Evolutionary conservation across 306 rosid genomes (phyloP).

Genomic region (Quercus berberidifolia): DNA sequence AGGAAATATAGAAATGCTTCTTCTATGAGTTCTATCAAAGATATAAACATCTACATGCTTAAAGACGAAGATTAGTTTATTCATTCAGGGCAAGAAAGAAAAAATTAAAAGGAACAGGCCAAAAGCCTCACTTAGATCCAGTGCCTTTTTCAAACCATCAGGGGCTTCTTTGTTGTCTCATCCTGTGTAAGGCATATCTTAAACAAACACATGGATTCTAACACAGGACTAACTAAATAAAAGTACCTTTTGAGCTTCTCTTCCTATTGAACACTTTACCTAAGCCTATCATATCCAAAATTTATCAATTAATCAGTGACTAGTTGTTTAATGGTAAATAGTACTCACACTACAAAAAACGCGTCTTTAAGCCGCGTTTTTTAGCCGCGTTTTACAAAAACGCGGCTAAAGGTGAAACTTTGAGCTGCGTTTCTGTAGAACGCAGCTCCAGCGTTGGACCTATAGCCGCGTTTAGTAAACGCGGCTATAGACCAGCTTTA

Average conservation of each 20-base stretch:
- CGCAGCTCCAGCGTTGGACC: too few relatives aligned
- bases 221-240: background rate
- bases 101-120: background rate
- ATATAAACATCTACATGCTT: background rate
- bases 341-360: too few relatives aligned
- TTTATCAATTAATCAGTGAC: background rate
- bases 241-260: background rate
- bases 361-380: too few relatives aligned
- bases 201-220: background rate
- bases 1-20: background rate
- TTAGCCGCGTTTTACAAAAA: too few relatives aligned
- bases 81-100: background rate
- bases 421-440: too few relatives aligned
- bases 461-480: too few relatives aligned
- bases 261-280: background rate
- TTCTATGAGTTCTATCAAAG: background rate
- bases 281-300: background rate
- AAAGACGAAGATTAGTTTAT: background rate
- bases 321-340: background rate
- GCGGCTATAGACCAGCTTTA: too few relatives aligned
- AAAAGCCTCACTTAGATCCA: background rate
- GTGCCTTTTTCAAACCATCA: background rate
- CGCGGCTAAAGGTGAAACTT: too few relatives aligned
- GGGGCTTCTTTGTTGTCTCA: background rate
- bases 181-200: background rate